phyloP scores from a whole-genome alignment of 441 rosid genomes.

The Theobroma grandiflorum region DNA sequence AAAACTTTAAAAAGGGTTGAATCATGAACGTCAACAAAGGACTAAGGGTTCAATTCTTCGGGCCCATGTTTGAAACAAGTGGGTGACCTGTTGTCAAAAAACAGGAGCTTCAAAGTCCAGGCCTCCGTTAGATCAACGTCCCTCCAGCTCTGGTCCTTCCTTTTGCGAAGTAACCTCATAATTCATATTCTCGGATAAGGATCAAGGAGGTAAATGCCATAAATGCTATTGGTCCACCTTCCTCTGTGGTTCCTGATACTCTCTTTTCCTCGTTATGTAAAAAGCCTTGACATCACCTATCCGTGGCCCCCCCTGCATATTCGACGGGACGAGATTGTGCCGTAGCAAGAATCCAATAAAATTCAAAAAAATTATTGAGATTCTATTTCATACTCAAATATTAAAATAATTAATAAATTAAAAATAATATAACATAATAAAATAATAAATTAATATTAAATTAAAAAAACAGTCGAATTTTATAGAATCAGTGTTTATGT shows the following conservation, averaged over 20 bases:
- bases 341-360: not conserved
- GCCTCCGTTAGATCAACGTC: not conserved
- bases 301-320: not conserved
- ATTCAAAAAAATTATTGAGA: not conserved
- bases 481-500: no score
- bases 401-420: no score
- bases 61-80: conserved; percentile 11
- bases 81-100: not conserved
- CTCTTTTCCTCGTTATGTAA: not conserved
- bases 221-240: not conserved
- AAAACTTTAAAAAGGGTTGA: not conserved
- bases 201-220: not conserved
- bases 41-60: not conserved
- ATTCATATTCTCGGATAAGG: not conserved
- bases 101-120: not conserved
- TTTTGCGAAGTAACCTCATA: not conserved
- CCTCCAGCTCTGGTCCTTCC: not conserved
- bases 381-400: no score
- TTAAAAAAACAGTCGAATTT: no score
- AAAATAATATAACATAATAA: no score
- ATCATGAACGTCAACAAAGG: no score
- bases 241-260: not conserved
- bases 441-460: no score
- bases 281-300: conserved; percentile 4
- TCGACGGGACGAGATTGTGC: not conserved